A percentile compares a stretch with the other conserved stretches of the same genome.
These are phyloP conservation scores for Nyssa sinensis DNA, from an alignment of 148 eudicot genomes.

Conservation along the genomic window DNA sequence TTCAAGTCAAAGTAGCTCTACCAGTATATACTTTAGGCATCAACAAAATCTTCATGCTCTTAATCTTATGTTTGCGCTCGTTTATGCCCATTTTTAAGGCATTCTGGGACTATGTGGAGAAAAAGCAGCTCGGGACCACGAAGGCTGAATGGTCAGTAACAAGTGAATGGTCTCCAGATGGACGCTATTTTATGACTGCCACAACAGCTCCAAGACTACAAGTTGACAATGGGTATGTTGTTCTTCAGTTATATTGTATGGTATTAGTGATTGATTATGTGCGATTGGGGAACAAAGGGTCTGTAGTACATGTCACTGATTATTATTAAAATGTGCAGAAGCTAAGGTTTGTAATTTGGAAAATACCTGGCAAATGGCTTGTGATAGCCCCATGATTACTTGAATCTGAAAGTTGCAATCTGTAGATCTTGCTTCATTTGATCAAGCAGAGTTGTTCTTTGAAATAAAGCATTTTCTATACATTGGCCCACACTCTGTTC, in stretches of 20 bases:
- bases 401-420: constrained; percentile 8
- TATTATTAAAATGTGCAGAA: no score
- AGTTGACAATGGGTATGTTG: constrained; percentile 90
- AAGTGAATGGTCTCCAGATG: constrained; percentile 97
- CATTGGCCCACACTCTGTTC: no score
- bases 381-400: no score
- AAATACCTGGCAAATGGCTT: no score
- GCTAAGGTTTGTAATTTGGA: no score
- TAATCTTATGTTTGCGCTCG: background rate
- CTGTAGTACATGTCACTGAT: background rate
- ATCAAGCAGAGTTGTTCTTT: background rate
- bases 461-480: no score
- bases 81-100: constrained; percentile 41
- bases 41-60: background rate
- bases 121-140: constrained; percentile 73
- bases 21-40: background rate
- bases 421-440: background rate
- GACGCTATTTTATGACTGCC: constrained; percentile 90
- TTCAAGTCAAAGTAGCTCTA: background rate
- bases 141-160: constrained; percentile 95
- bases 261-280: no score
- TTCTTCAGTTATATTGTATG: background rate
- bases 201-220: constrained; percentile 96
- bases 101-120: constrained; percentile 90
- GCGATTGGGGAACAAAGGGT: background rate